Conservation (phyloP, 371 early-diverging fungal species). For the Mucor racemosus region DNA sequence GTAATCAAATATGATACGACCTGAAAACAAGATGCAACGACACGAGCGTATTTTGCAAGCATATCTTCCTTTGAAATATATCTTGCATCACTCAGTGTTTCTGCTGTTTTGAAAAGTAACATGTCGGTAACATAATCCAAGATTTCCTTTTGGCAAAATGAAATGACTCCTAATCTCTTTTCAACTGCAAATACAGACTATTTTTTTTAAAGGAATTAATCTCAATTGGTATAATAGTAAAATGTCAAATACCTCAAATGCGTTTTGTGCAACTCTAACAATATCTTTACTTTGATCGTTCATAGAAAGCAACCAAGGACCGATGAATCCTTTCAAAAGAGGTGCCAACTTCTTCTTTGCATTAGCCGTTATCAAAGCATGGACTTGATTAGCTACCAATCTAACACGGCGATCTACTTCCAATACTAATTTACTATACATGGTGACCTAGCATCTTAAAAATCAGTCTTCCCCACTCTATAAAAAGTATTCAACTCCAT, state of each 20-base stretch:
- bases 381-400: slow-evolving; percentile 56
- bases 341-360: slow-evolving; percentile 68
- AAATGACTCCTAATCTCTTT: slow-evolving; percentile 57
- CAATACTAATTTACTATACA: slow-evolving; percentile 62
- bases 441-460: slow-evolving; percentile 35
- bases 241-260: slow-evolving; percentile 56
- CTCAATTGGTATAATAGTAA: not conserved
- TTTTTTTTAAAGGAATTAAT: not conserved
- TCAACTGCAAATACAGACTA: slow-evolving; percentile 62
- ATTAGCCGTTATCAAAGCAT: slow-evolving; percentile 53
- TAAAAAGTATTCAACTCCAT: not conserved
- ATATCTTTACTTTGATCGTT: slow-evolving; percentile 69
- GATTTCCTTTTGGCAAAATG: slow-evolving; percentile 66
- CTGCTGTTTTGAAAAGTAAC: slow-evolving; percentile 61
- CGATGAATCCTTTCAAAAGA: slow-evolving; percentile 62
- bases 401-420: slow-evolving; percentile 72
- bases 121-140: slow-evolving; percentile 61
- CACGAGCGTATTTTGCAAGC: slow-evolving; percentile 63
- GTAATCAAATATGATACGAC: slow-evolving; percentile 58
- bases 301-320: slow-evolving; percentile 66
- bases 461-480: not conserved
- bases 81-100: slow-evolving; percentile 70
- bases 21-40: slow-evolving; percentile 58
- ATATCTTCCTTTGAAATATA: slow-evolving; percentile 70
- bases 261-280: slow-evolving; percentile 47